Base-by-base conservation (phyloP, 768 basidiomycete genomes). In the Rhodotorula toruloides region DNA sequence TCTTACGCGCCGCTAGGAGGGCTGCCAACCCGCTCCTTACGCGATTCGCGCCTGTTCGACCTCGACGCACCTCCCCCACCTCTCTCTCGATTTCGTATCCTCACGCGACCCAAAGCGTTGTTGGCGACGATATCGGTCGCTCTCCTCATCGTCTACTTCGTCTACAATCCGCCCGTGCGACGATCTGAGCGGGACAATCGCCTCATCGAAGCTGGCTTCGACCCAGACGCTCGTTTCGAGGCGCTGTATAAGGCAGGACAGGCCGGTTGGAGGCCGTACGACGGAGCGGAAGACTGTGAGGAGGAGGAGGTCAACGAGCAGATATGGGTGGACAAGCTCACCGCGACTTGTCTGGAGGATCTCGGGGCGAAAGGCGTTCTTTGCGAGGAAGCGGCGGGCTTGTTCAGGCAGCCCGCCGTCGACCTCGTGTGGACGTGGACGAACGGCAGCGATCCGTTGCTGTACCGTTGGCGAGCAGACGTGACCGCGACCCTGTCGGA, bases 371-470 rank as follows among this genome's bases (percentile, higher is more conserved):
- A 12, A 9, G 61, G 73, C 37, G 57, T 27, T 65, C 70, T 69
- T 8, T 61, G 68, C 44, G 59, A 46, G 19, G 64, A 60, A 36
- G 61, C 64, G 65, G 68, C 63, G 17, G 50, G 42, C 5, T 44
- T 14, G 1, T 53, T 62, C 25, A 39, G 22, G 2, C 5, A 6
- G 7, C 39, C 47, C 4, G 7, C 29, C 7, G 55, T 74, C 39
- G 73, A 71, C 55, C 27, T 73, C 0, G 39, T 76, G 16, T 76
- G 65, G 58, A 74, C 70, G 3, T 76, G 61, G 40, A 57, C 58
- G 36, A 76, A 76, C 58, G 72, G 74, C 16, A 54, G 66, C 2
- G 68, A 69, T 31, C 54, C 50, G 5, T 16, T 69, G 12, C 50
- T 69, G 25, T 14, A 17, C 4, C 55, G 50, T 9, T 69, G 68